Base-by-base conservation (phyloP, 805 yeast species). In the Komagataella mondaviorum region DNA sequence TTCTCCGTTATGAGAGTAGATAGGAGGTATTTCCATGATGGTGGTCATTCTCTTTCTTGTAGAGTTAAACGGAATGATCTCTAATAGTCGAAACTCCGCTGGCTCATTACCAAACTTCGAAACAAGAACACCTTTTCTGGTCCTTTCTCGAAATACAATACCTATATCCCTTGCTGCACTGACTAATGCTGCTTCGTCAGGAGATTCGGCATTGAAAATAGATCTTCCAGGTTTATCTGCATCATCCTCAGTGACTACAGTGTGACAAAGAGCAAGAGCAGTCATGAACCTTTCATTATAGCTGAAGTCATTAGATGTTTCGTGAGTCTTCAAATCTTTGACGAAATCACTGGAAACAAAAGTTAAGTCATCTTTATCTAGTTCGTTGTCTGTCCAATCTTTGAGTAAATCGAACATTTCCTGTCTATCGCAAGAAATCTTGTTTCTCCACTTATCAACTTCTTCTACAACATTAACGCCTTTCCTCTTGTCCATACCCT, bases 171-270 rank as follows among this genome's bases (percentile, higher is more conserved):
- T 70, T 1, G 91, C 91, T 48, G 77, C 82, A 1, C 83, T 71
- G n/a, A 86, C 91, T 51, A 85, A 71, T 0, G 93, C 90, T 46
- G 83, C 80, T 63, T 85, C 95, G 67, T 85, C 95, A 0, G 95
- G 95, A 6, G 89, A 83, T 60, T 85, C 90, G 1, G 91, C 90
- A 58, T 84, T 83, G 66, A 78, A 82, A 24, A 72, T 71, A 46
- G 80, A 62, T 39, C 64, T 60, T 17, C 74, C 77, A 30, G 39
- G 39, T 30, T 8, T 30, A 6, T 67, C 64, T 2, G 60, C 61
- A 48, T 68, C 69, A 6, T 53, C 60, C 55, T 82, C 88, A 10
- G 88, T 80, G 44, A 84, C 77, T 3, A 83, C 93, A 4, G 88
- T 78, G 59, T 85, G 90, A 58, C 93, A 85, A 20, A 85, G 67